Conservation (phyloP, 164 flowering plant genomes). For the Chimonanthus salicifolius region DNA sequence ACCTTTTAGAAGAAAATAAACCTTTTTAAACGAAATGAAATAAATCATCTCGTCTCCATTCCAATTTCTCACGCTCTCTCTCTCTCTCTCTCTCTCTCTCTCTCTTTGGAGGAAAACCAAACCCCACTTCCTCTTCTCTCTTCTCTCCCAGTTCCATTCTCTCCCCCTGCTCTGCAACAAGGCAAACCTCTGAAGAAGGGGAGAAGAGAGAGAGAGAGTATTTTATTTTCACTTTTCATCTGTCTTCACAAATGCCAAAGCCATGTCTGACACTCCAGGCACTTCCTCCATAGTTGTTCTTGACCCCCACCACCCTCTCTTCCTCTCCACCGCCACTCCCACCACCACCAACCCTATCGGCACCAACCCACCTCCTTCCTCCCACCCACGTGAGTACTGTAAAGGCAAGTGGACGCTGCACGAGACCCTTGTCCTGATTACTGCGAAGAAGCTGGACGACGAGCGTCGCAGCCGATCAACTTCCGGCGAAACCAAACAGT, state of each 20-base stretch:
- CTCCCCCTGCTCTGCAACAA: neutral
- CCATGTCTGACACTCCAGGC: slow-evolving; percentile 29
- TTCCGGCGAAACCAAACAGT: neutral
- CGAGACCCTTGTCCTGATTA: slow-evolving; percentile 33
- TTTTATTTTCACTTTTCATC: neutral
- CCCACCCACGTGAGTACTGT: slow-evolving; percentile 24
- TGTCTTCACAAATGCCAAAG: slow-evolving; percentile 6
- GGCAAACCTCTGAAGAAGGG: neutral
- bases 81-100: neutral
- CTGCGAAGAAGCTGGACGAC: slow-evolving; percentile 34
- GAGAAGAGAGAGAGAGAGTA: neutral
- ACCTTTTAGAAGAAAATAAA: too few relatives aligned
- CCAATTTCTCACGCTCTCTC: neutral
- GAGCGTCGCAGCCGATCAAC: slow-evolving; percentile 19
- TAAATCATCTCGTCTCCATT: neutral
- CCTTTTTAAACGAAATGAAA: too few relatives aligned
- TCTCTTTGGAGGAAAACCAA: neutral
- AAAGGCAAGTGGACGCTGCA: slow-evolving; percentile 39
- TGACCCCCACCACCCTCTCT: slow-evolving; percentile 5
- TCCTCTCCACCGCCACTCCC: neutral
- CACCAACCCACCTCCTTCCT: slow-evolving; percentile 2
- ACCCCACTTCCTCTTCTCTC: neutral
- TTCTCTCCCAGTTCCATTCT: neutral
- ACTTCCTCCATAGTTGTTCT: slow-evolving; percentile 12
- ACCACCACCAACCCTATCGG: slow-evolving; percentile 2